Evolutionary conservation across 208 protist genomes (phyloP).

Genomic region (Trypanosoma avium): DNA sequence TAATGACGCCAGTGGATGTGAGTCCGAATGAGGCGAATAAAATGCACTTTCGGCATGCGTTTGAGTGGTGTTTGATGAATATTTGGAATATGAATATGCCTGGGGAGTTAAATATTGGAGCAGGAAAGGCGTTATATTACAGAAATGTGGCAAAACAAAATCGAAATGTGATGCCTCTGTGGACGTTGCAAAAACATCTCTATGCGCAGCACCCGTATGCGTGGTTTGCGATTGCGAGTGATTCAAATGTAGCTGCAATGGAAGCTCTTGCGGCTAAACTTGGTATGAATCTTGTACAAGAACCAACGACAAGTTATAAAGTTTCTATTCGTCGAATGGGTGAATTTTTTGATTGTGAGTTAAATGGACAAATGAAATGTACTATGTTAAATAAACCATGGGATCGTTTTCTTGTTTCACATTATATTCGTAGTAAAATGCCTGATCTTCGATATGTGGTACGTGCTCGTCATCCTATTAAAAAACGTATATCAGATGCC

Average conservation of each 20-base stretch:
- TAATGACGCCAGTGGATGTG: conserved; percentile 51
- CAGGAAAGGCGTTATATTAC: conserved; percentile 81
- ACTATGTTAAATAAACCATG: conserved; percentile 73
- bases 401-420: conserved; percentile 83
- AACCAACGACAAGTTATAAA: conserved; percentile 75
- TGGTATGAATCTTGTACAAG: conserved; percentile 69
- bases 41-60: conserved; percentile 65
- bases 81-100: conserved; percentile 89
- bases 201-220: conserved; percentile 84
- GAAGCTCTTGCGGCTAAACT: conserved; percentile 54
- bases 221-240: conserved; percentile 85
- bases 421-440: conserved; percentile 83
- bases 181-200: conserved; percentile 77
- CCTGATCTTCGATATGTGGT: conserved; percentile 87
- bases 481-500: conserved; percentile 78
- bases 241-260: conserved; percentile 49
- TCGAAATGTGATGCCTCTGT: conserved; percentile 79
- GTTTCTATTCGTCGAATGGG: conserved; percentile 55
- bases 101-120: conserved; percentile 90
- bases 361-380: conserved; percentile 84
- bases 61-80: conserved; percentile 87
- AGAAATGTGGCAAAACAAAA: conserved; percentile 83
- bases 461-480: conserved; percentile 80
- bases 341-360: conserved; percentile 74
- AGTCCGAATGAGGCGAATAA: conserved; percentile 71